Percentiles rank a stretch among this genome's conserved stretches.
Evolutionary conservation across 2,329 filamentous ascomycete genomes (phyloP).

Genomic region (Talaromyces sp.): DNA sequence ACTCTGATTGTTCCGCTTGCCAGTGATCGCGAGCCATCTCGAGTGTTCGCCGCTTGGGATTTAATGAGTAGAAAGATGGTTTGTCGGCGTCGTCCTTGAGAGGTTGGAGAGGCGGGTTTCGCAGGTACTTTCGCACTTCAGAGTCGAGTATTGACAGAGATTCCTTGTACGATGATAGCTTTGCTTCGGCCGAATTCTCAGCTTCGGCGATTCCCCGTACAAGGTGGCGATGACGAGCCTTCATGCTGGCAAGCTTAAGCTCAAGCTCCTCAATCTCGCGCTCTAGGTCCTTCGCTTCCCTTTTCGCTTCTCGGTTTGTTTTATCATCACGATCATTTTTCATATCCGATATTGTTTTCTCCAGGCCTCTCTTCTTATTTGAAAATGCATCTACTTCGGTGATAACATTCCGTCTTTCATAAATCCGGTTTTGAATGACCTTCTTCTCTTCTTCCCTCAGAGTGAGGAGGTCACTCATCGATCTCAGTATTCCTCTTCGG

Average conservation of each 20-base stretch:
- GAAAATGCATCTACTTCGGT: conserved; percentile 49
- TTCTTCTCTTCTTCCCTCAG: conserved; percentile 55
- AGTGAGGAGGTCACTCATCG: conserved; percentile 52
- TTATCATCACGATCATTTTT: conserved; percentile 43
- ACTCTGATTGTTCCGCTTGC: conserved; percentile 43
- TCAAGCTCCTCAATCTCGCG: conserved; percentile 56
- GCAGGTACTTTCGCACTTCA: conserved; percentile 51
- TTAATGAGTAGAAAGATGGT: conserved; percentile 48
- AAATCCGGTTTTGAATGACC: conserved; percentile 43
- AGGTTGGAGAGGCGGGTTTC: conserved; percentile 40
- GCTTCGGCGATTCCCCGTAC: conserved; percentile 48
- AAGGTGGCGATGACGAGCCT: conserved; percentile 50
- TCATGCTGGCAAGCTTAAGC: conserved; percentile 52
- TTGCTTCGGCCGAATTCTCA: conserved; percentile 56
- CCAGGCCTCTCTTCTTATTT: conserved; percentile 46
- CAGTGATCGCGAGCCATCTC: conserved; percentile 58
- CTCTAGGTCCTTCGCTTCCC: conserved; percentile 50
- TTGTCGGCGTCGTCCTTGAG: conserved; percentile 23
- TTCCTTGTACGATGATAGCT: conserved; percentile 55
- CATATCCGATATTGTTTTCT: conserved; percentile 48
- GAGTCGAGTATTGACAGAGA: conserved; percentile 53
- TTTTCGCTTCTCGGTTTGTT: conserved; percentile 41
- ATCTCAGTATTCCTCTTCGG: conserved; percentile 52
- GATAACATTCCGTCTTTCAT: conserved; percentile 44
- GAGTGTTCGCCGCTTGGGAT: conserved; percentile 54